Evolutionary conservation across 1,139 yeast genomes (phyloP), one percentile per base, ranked within the genome.

Genomic region (Geotrichum europaeum): DNA sequence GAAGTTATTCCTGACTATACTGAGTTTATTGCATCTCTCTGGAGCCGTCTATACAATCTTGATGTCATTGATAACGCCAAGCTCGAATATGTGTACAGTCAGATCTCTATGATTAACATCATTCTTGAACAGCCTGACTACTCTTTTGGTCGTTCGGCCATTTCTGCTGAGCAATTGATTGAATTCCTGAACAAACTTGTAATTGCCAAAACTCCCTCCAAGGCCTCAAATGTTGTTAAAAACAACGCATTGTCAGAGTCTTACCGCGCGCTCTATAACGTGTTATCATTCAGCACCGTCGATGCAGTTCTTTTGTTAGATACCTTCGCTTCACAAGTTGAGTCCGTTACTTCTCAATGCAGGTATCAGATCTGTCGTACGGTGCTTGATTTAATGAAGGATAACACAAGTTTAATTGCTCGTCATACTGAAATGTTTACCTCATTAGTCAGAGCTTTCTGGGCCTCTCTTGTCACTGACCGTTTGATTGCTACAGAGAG

Each of bases 401-500:
- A 43, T 20, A 43, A 36, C 53, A 9, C 32, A 5, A 34, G 28
- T 10, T 30, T 22, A 6, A 24, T 57, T 15, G 34, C 52, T 5
- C n/a, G 47, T 4, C 24, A 47, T 24, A 34, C 50, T 6, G 43
- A 49, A 1, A 30, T 10, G 10, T n/a, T 60, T n/a, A 40, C 22
- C 25, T 30, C 15, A 24, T 36, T 59, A 4, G 28, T 61, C 12
- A 47, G 51, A 49, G 25, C 53, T 2, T 57, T 86, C 24, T 89
- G 96, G 95, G 75, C 75, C 6, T 79, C 79, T 30, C 69, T 89
- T 25, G 78, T 78, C n/a, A 78, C 81, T 0, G 85, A 84, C 12
- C 77, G 96, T 60, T 76, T 90, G 59, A 82, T 85, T 54, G 77
- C 89, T 59, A 81, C 81, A 60, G 95, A 89, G 66, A 81, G 84